A percentile compares a stretch with the other conserved stretches of the same genome.
Evolutionary conservation across 495 filamentous ascomycete species (phyloP).

Genomic region (Massariosphaeria phaeospora): DNA sequence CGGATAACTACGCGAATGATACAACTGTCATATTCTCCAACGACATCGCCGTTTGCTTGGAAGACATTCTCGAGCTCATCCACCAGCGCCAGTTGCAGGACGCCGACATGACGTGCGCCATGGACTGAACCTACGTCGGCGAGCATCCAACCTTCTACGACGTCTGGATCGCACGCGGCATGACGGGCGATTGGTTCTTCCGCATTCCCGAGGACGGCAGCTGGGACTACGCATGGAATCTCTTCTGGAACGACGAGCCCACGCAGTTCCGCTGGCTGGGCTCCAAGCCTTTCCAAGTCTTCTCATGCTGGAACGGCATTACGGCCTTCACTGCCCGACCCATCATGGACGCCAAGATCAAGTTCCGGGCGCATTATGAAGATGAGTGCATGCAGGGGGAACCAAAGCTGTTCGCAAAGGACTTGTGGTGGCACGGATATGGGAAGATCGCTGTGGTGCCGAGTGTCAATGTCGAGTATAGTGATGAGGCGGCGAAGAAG

Average conservation of each 20-base stretch:
- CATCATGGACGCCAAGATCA: slow-evolving; percentile 35
- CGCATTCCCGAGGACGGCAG: slow-evolving; percentile 45
- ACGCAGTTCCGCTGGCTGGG: slow-evolving; percentile 32
- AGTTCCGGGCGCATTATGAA: slow-evolving; percentile 39
- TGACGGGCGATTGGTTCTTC: slow-evolving; percentile 50
- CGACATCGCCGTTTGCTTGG: slow-evolving; percentile 48
- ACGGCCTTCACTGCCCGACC: slow-evolving; percentile 39
- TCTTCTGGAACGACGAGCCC: slow-evolving; percentile 45
- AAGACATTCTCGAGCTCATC: slow-evolving; percentile 51
- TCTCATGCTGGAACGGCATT: slow-evolving; percentile 53
- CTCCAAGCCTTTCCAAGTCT: slow-evolving; percentile 49
- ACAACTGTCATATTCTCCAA: slow-evolving; percentile 49
- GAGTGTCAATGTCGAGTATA: slow-evolving; percentile 47
- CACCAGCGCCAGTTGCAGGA: slow-evolving; percentile 43
- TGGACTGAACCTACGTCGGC: slow-evolving; percentile 50
- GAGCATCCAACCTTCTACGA: slow-evolving; percentile 48
- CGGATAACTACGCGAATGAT: slow-evolving; percentile 29
- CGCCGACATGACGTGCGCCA: slow-evolving; percentile 52
- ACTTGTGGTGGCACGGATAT: slow-evolving; percentile 46
- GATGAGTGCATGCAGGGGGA: slow-evolving; percentile 49
- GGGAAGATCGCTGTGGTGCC: slow-evolving; percentile 50
- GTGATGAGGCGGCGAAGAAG: slow-evolving; percentile 36
- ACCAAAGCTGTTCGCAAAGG: slow-evolving; percentile 48
- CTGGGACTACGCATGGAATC: slow-evolving; percentile 43
- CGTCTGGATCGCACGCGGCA: slow-evolving; percentile 48